A percentile compares a stretch with the other conserved stretches of the same genome.
Conservation (phyloP, 305 asterid genomes). For the Solanum aculeatissimum region DNA sequence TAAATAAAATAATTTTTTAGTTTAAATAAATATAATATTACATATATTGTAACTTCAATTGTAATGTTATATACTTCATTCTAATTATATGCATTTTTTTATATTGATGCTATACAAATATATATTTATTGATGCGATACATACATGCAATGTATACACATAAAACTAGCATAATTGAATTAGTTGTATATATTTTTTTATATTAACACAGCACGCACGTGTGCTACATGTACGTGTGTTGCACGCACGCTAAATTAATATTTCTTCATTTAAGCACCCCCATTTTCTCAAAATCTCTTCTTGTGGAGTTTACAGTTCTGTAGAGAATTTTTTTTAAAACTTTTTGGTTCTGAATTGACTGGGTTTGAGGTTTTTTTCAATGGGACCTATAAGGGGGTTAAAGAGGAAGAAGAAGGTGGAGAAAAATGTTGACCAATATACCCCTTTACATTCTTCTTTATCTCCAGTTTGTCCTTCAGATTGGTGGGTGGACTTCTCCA, state of each 20-base stretch:
- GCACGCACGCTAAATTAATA: too few species aligned
- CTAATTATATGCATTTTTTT: not conserved
- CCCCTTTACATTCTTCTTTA: not conserved
- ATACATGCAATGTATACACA: not conserved
- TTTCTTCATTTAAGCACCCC: not conserved
- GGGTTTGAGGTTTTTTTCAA: not conserved
- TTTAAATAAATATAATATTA: not conserved
- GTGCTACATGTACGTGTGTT: too few species aligned
- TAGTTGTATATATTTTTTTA: too few species aligned
- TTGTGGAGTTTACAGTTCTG: not conserved
- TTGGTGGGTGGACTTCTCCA: slow-evolving; percentile 21
- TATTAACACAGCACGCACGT: too few species aligned
- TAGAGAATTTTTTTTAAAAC: not conserved
- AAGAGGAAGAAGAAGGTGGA: slow-evolving; percentile 10
- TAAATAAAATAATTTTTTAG: too few species aligned
- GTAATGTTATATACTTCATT: not conserved
- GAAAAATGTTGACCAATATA: not conserved
- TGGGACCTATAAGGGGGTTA: slow-evolving; percentile 9
- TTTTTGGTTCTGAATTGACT: not conserved
- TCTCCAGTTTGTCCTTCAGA: slow-evolving; percentile 5
- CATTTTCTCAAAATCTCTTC: not conserved
- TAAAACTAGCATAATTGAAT: not conserved
- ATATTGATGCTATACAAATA: not conserved
- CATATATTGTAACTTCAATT: not conserved
- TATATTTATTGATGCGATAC: not conserved